Percentiles rank a stretch among this genome's conserved stretches.
phyloP scores from a whole-genome alignment of 305 asterid genomes.

The Fraxinus latifolia region DNA sequence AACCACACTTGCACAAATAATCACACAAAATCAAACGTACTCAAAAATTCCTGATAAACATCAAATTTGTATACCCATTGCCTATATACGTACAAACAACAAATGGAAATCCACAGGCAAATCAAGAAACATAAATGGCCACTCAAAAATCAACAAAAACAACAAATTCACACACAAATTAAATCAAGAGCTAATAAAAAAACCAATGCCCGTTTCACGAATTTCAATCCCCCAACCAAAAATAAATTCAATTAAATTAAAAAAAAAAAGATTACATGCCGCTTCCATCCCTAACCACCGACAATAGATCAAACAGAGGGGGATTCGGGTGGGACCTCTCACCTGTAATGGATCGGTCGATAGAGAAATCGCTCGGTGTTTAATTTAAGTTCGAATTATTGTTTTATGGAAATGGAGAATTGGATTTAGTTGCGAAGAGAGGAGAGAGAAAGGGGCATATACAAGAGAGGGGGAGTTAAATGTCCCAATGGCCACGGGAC shows the following conservation, averaged over 20 bases:
- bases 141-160: not conserved
- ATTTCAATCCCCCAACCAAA: not conserved
- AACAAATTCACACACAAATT: not conserved
- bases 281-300: constrained; percentile 3
- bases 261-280: not conserved
- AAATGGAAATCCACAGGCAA: not conserved
- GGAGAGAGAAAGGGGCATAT: not conserved
- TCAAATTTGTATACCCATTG: not conserved
- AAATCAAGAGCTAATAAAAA: not conserved
- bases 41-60: not conserved
- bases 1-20: not conserved
- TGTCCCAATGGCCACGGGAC: no score
- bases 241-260: not conserved
- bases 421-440: constrained; percentile 21
- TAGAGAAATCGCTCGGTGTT: not conserved
- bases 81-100: not conserved
- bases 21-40: not conserved
- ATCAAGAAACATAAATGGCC: not conserved
- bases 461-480: no score
- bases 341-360: constrained; percentile 29
- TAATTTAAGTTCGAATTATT: not conserved
- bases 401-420: constrained; percentile 12
- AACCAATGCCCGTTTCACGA: not conserved
- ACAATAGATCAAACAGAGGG: constrained; percentile 17
- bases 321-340: constrained; percentile 1